Conservation (phyloP, 768 basidiomycete species). For the Russula sp. region DNA sequence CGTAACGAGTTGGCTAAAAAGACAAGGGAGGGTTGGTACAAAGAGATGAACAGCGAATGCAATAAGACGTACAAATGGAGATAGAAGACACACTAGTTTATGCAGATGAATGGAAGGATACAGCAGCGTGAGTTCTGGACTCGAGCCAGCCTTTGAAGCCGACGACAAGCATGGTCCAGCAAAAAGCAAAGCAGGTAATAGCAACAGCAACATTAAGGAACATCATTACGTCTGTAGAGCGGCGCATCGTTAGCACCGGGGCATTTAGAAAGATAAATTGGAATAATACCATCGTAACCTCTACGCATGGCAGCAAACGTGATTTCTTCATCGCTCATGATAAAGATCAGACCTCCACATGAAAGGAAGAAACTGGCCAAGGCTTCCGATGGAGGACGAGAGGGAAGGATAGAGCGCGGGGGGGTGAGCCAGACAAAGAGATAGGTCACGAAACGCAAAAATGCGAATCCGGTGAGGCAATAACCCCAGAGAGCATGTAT, state of each 20-base stretch:
- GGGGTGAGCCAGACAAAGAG: constrained; percentile 92
- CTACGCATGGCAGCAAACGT: constrained; percentile 89
- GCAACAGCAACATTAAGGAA: constrained; percentile 83
- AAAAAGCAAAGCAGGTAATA: constrained; percentile 80
- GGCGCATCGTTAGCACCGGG: constrained; percentile 6
- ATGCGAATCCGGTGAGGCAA: constrained; percentile 72
- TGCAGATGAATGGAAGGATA: constrained; percentile 40
- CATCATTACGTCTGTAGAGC: constrained; percentile 74
- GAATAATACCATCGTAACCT: constrained; percentile 73
- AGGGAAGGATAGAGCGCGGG: constrained; percentile 79
- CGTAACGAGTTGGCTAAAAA: neutral
- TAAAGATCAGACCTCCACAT: constrained; percentile 85
- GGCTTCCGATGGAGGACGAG: constrained; percentile 90
- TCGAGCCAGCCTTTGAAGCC: constrained; percentile 82
- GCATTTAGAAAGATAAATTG: neutral
- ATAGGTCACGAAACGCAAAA: constrained; percentile 84
- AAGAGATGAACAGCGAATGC: neutral
- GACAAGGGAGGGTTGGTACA: neutral
- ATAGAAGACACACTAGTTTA: constrained; percentile 29
- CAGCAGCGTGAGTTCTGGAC: constrained; percentile 38
- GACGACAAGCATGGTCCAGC: constrained; percentile 75
- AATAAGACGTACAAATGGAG: neutral
- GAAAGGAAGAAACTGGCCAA: constrained; percentile 84
- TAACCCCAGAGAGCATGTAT: constrained; percentile 92
- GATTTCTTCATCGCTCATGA: constrained; percentile 86